Evolutionary conservation across 495 filamentous ascomycete species (phyloP).

Genomic region (Podospora bellae-mahoneyi): DNA sequence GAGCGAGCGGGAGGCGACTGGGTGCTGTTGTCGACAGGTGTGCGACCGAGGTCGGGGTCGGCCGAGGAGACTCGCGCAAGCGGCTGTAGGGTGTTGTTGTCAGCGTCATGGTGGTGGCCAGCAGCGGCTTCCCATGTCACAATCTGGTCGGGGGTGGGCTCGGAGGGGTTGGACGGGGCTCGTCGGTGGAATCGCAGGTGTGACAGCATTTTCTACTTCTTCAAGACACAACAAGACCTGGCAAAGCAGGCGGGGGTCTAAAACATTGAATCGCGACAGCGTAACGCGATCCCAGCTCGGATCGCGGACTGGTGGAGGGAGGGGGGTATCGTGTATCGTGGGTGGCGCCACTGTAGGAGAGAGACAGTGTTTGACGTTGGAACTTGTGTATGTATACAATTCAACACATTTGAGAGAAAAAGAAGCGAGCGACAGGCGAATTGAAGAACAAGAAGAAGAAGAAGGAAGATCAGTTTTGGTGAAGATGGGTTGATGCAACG

Average conservation of each 20-base stretch:
- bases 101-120: constrained; percentile 23
- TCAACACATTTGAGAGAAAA: not conserved
- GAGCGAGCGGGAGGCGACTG: constrained; percentile 25
- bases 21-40: constrained; percentile 19
- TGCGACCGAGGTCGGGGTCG: constrained; percentile 45
- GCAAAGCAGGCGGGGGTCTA: not conserved
- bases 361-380: not conserved
- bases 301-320: not conserved
- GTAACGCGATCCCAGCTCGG: constrained; percentile 5
- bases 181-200: constrained; percentile 55
- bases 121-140: constrained; percentile 37
- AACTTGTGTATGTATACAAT: not conserved
- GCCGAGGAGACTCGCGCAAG: constrained; percentile 12
- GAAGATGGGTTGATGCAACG: not conserved
- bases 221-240: constrained; percentile 6
- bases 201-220: constrained; percentile 43
- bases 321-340: not conserved
- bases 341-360: not conserved
- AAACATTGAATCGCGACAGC: constrained; percentile 5
- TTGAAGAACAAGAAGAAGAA: not conserved
- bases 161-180: constrained; percentile 51
- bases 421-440: not conserved
- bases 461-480: not conserved
- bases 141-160: constrained; percentile 44
- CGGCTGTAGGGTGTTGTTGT: constrained; percentile 27